These are phyloP conservation scores for Paecilomyces dactylethromorphus DNA, from an alignment of 2,329 filamentous ascomycete genomes.

Conservation along the genomic window DNA sequence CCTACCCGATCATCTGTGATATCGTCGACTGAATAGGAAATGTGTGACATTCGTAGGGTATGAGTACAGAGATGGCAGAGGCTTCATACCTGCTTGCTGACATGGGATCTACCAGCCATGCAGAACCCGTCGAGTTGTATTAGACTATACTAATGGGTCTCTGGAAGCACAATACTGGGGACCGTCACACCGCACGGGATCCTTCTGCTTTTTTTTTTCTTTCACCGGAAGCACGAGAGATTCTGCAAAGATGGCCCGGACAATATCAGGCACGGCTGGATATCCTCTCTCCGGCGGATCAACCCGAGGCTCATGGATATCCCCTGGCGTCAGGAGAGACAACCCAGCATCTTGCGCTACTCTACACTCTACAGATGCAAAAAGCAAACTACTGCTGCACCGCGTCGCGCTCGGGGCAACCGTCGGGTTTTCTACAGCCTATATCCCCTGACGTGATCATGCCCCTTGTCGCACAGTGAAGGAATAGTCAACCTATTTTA, in stretches of 20 bases:
- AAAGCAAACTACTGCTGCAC: not conserved
- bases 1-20: not conserved
- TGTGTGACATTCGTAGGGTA: not conserved
- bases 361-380: not conserved
- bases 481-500: not conserved
- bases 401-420: not conserved
- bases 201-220: not conserved
- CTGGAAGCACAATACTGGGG: not conserved
- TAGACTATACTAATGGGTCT: not conserved
- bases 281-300: not conserved
- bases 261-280: not conserved
- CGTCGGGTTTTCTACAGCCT: not conserved
- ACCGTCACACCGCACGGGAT: not conserved
- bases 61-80: not conserved
- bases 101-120: not conserved
- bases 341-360: not conserved
- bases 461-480: not conserved
- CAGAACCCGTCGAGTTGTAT: not conserved
- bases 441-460: not conserved
- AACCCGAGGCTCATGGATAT: not conserved
- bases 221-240: not conserved
- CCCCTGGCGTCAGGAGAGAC: not conserved
- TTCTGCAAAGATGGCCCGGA: not conserved
- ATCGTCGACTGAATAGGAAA: not conserved
- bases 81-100: not conserved